Base-by-base conservation (phyloP, 768 basidiomycete genomes). In the Mycena galopus region DNA sequence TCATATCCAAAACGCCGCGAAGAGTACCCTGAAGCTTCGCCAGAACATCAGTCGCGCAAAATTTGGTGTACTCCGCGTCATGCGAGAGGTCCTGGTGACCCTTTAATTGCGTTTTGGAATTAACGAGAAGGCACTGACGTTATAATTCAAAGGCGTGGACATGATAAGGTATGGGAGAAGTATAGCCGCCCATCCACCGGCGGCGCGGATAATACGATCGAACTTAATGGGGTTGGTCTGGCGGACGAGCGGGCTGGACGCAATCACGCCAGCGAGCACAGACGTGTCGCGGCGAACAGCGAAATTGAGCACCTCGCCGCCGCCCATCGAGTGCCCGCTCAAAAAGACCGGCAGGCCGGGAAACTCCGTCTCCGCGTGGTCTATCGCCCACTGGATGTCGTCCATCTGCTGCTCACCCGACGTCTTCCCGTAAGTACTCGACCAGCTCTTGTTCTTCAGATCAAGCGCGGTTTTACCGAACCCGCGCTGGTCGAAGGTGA, bases 271-370 rank as follows among this genome's bases (percentile, higher is more conserved):
- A n/a, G 87, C 80, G 17, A 95, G 80, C 23, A 81, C 79, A 25
- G 82, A 73, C 17, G 78, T 61, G 79, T 80, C 77, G 47, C 76
- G 76, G 51, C 89, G 88, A 0, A 88, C 88, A 21, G 85, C 84
- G 74, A 91, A 93, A 3, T 89, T 89, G 16, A 94, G 84, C 0
- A 82, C 89, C 71, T 92, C 83, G 6, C 81, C 91, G 21, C 93
- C 93, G n/a, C 94, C 93, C 93, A 94, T 94, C 0, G 93, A 94
- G 78, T 93, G 93, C 1, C 93, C 94, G 83, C 91, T 90, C 39
- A 96, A 78, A 78, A 94, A 94, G 14, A 92, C 67, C n/a, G 94
- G 92, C 4, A 89, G 76, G 2, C 81, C 85, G 14, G 85, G 80
- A 69, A 87, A 85, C 64, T 82, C 77, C 72, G 86, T 80, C 76